Evolutionary conservation across 2,329 filamentous ascomycete genomes (phyloP).

Genomic region (Macrophomina tecta): DNA sequence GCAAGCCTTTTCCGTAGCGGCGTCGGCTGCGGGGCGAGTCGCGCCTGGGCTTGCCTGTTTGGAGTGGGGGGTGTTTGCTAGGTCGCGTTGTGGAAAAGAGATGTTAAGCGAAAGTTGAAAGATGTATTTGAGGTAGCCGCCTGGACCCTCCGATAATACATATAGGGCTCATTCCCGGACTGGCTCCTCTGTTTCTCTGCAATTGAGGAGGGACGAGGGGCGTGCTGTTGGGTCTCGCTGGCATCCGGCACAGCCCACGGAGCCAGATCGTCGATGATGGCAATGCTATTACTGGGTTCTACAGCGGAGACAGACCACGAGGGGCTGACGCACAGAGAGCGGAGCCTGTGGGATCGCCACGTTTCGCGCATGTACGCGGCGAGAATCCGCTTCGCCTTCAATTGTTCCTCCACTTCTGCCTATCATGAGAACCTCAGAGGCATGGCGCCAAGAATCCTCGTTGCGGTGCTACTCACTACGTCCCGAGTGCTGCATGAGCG

Average conservation of each 20-base stretch:
- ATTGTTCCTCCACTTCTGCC: not conserved
- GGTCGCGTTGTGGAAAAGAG: not conserved
- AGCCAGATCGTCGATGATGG: slow-evolving; percentile 18
- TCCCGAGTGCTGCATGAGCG: not conserved
- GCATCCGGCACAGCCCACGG: not conserved
- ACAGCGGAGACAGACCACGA: not conserved
- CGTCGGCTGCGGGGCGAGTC: not conserved
- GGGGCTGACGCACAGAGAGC: not conserved
- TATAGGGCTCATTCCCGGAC: too few species aligned
- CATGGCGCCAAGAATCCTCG: not conserved
- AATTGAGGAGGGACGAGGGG: too few species aligned
- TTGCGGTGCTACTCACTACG: not conserved
- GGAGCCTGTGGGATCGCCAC: not conserved
- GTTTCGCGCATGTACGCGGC: not conserved
- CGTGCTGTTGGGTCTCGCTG: not conserved
- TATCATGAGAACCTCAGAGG: not conserved
- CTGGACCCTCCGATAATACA: too few species aligned
- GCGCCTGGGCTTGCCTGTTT: not conserved
- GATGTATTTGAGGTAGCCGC: too few species aligned
- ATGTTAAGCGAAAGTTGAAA: not conserved
- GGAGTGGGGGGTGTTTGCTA: not conserved
- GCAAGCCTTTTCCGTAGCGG: not conserved
- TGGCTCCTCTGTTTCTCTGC: too few species aligned
- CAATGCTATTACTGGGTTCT: not conserved
- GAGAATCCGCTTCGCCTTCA: not conserved